These are phyloP conservation scores for Lactifluus rugatus DNA, from an alignment of 768 basidiomycete genomes.

Conservation along the genomic window DNA sequence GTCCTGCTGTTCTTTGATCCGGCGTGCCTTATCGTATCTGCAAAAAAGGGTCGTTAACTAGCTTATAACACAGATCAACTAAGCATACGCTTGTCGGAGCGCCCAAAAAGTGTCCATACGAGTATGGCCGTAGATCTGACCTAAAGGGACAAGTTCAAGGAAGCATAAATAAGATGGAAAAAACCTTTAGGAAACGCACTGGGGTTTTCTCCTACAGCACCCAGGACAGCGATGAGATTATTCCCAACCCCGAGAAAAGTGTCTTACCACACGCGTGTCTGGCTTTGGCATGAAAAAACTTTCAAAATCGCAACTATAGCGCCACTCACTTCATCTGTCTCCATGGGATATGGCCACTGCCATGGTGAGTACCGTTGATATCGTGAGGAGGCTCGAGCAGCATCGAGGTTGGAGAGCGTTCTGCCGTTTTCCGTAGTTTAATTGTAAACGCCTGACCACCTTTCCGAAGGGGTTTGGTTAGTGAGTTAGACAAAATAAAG, in stretches of 20 bases:
- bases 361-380: slow-evolving; percentile 41
- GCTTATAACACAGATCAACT: slow-evolving; percentile 34
- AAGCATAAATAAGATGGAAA: background rate
- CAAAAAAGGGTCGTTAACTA: slow-evolving; percentile 33
- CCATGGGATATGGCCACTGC: slow-evolving; percentile 44
- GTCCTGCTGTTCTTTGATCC: slow-evolving; percentile 61
- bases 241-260: background rate
- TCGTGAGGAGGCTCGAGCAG: slow-evolving; percentile 65
- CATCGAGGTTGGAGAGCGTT: slow-evolving; percentile 64
- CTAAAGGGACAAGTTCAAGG: slow-evolving; percentile 9
- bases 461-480: slow-evolving; percentile 19
- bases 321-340: slow-evolving; percentile 63
- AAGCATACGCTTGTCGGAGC: slow-evolving; percentile 47
- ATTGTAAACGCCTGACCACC: slow-evolving; percentile 72
- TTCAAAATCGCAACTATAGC: background rate
- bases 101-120: slow-evolving; percentile 71
- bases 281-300: background rate
- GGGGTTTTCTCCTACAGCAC: slow-evolving; percentile 48
- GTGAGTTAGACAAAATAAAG: background rate
- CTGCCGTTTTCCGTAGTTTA: slow-evolving; percentile 64
- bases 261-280: slow-evolving; percentile 52
- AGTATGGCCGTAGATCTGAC: slow-evolving; percentile 23
- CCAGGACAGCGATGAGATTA: background rate
- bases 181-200: slow-evolving; percentile 19
- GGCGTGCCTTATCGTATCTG: slow-evolving; percentile 54